Evolutionary conservation across 768 basidiomycete species (phyloP).

Genomic region (Rhizopogon vulgaris): DNA sequence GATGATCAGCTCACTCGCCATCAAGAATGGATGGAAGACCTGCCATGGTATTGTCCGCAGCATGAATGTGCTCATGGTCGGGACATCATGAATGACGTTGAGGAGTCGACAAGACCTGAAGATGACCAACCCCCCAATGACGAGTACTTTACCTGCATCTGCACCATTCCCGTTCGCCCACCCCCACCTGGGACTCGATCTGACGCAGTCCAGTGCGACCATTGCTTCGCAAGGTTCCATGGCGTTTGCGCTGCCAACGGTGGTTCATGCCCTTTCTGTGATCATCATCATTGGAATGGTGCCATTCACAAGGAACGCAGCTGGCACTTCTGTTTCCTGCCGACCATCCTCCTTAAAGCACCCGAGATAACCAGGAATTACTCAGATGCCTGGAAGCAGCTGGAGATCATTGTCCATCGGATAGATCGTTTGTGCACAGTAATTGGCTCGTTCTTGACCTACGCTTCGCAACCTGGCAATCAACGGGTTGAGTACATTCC

Average conservation of each 20-base stretch:
- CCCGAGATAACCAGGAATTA: constrained; percentile 76
- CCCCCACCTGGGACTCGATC: constrained; percentile 70
- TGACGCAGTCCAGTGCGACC: constrained; percentile 87
- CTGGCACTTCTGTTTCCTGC: constrained; percentile 80
- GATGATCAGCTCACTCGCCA: constrained; percentile 63
- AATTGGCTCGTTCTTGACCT: constrained; percentile 77
- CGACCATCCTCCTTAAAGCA: constrained; percentile 62
- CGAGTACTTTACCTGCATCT: constrained; percentile 84
- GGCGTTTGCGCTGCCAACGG: constrained; percentile 80
- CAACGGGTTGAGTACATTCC: constrained; percentile 73
- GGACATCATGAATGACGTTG: constrained; percentile 64
- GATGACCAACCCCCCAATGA: constrained; percentile 76
- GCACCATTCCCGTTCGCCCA: constrained; percentile 67
- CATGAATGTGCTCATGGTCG: constrained; percentile 62
- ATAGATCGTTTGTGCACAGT: constrained; percentile 68
- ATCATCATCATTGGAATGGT: constrained; percentile 89
- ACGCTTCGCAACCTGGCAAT: constrained; percentile 60
- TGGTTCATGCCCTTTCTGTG: constrained; percentile 90
- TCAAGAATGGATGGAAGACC: constrained; percentile 62
- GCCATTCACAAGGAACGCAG: constrained; percentile 75
- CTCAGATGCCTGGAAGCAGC: constrained; percentile 72
- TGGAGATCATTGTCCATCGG: constrained; percentile 75
- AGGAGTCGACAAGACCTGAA: constrained; percentile 67
- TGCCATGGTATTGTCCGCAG: constrained; percentile 75
- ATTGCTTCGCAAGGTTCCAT: constrained; percentile 83